Percentiles rank a stretch among this genome's conserved stretches.
These are phyloP conservation scores for Gaertneriomyces sp. DNA, from an alignment of 192 early-diverging fungal species.

Conservation along the genomic window DNA sequence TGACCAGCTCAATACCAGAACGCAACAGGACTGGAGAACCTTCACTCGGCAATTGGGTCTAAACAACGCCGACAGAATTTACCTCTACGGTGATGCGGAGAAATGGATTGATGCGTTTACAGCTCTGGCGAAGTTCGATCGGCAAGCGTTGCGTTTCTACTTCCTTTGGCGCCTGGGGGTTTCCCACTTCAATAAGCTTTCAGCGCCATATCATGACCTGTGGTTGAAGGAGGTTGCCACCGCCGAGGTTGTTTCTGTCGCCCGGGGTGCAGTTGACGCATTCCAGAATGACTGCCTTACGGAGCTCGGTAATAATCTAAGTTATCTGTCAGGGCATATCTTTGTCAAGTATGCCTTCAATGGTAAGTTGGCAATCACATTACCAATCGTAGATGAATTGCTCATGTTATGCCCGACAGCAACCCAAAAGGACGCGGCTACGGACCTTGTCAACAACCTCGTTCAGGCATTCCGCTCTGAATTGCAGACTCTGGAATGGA, in stretches of 20 bases:
- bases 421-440: constrained; percentile 38
- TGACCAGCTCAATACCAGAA: constrained; percentile 24
- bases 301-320: constrained; percentile 36
- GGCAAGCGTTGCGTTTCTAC: constrained; percentile 28
- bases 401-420: constrained; percentile 16
- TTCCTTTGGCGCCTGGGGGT: constrained; percentile 37
- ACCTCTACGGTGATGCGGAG: constrained; percentile 32
- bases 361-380: constrained; percentile 19
- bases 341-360: constrained; percentile 51
- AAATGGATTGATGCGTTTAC: constrained; percentile 28
- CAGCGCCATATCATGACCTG: constrained; percentile 26
- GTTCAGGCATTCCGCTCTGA: constrained; percentile 40
- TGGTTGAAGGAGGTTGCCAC: constrained; percentile 23
- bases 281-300: constrained; percentile 36
- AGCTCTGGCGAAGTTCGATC: constrained; percentile 9
- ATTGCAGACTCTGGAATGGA: constrained; percentile 50
- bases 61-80: constrained; percentile 19
- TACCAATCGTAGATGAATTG: background rate
- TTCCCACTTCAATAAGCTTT: constrained; percentile 43
- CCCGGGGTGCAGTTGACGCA: constrained; percentile 11
- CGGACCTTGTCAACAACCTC: constrained; percentile 38
- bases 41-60: constrained; percentile 29
- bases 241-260: constrained; percentile 8
- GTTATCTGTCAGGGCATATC: constrained; percentile 38
- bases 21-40: constrained; percentile 28